A percentile compares a stretch with the other conserved stretches of the same genome.
These are phyloP conservation scores for Canavalia ensiformis DNA, from an alignment of 306 rosid species.

Conservation along the genomic window DNA sequence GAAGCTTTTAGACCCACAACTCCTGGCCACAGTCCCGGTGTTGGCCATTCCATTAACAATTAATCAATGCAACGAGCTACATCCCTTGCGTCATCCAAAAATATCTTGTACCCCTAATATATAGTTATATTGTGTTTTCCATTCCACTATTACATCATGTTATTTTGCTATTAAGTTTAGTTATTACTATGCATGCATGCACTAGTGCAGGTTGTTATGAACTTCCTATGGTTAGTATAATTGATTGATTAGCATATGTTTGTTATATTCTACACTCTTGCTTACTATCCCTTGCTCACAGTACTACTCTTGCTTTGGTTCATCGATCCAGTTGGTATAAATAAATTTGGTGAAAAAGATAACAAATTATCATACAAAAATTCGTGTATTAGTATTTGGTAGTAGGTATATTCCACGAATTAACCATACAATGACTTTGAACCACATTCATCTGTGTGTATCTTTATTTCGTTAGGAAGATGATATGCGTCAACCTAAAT, in stretches of 20 bases:
- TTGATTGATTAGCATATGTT: conserved; percentile 17
- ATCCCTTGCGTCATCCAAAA: background rate
- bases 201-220: background rate
- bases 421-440: background rate
- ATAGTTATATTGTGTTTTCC: background rate
- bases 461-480: background rate
- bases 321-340: background rate
- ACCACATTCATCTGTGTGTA: background rate
- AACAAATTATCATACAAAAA: background rate
- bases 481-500: no score
- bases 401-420: background rate
- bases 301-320: background rate
- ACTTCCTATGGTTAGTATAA: background rate
- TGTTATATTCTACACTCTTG: background rate
- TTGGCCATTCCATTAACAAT: conserved; percentile 71
- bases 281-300: background rate
- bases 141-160: background rate
- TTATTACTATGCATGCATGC: conserved; percentile 37
- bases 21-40: conserved; percentile 87
- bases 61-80: conserved; percentile 28
- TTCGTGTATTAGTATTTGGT: background rate
- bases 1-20: conserved; percentile 77
- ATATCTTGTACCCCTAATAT: background rate
- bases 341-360: background rate
- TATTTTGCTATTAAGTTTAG: background rate